Base-by-base conservation (phyloP, 2,329 filamentous ascomycete genomes). In the Berkeleyomyces rouxiae region DNA sequence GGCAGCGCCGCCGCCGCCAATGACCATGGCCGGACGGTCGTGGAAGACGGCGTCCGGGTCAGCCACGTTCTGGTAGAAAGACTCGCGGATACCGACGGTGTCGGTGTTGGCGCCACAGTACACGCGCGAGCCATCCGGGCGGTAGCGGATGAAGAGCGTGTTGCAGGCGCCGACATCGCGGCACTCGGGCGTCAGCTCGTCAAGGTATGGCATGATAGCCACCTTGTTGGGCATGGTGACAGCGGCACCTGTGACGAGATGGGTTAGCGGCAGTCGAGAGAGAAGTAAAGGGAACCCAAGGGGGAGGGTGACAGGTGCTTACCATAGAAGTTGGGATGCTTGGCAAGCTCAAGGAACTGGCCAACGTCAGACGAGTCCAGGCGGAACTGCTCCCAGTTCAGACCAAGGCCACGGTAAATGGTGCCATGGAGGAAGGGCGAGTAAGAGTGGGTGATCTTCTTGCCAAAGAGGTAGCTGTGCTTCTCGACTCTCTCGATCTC, bases 141-240 rank as follows among this genome's bases (percentile, higher is more conserved):
- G 75, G 57, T 75, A 72, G 31, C 80, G 77, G 57, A 88, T 71
- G 74, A 86, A 91, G 61, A 92, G 79, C 0, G 88, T 93, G 76
- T 93, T 92, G 72, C 86, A 85, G 59, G 88, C 88, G 58, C 88
- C 87, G 31, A 90, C 85, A 43, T 85, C 83, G 59, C 80, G 79
- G 67, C 83, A 87, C 72, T 90, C 86, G 31, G 82, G 79, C 5
- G 87, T 90, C 44, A 91, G 75, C 61, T 84, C 81, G 69, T 92
- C 87, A 7, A 92, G 79, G 67, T 88, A 78, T 0, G 82, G 78
- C 65, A 91, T 81, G 70, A 92, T 89, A 68, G 82, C 78, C 36
- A 92, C 82, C 72, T 93, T 92, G 76, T 89, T 84, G 0, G 88
- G 88, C 88, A 92, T 93, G 23, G 88, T 92, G 44, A 92, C 83